Evolutionary conservation across 805 yeast species (phyloP), one percentile per base, ranked within the genome.

Genomic region (Saccharomycopsis oosterbeekiorum): DNA sequence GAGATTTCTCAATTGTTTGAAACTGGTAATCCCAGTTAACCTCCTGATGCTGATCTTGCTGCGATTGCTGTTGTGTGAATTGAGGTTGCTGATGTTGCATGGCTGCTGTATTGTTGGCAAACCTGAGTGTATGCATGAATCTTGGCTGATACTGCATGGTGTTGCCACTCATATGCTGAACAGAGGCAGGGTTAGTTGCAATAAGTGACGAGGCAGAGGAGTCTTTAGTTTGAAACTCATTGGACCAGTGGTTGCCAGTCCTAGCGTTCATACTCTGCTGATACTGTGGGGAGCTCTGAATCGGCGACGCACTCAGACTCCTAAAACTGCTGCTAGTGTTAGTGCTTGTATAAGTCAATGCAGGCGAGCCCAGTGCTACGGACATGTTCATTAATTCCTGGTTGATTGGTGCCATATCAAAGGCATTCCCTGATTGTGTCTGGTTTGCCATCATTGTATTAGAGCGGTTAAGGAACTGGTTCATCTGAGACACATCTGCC

Each of bases 251-350:
- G 6, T 60, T 57, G 6, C 94, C 92, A 61, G 99, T 98, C 74
- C 99, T 84, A n/a, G 98, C 98, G 65, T 90, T 90, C 53, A 47
- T 47, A 2, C 4, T 26, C n/a, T 47, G 53, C 14, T 47, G 71
- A 93, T 98, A 63, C 93, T 80, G 34, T 97, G 98, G 58, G 26
- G 21, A 37, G 14, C 17, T 19, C 11, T 21, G 26, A 9, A 26
- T 19, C 9, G 50, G 53, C 36, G 50, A 55, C n/a, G 50, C 47
- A 47, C 26, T 26, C 56, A 17, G 42, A n/a, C 56, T 54, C 19
- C 42, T 34, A 14, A 36, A 17, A 54, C 12, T 37, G 55, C 55
- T 17, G 21, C 19, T 37, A 14, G 21, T 14, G 36, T 39, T 34
- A 2, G 53, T 21, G 11, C 12, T 47, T 6, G 53, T 6, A 11